Evolutionary conservation across 169 alveolate genomes (phyloP).

Genomic region (Amoebophrya sp.): DNA sequence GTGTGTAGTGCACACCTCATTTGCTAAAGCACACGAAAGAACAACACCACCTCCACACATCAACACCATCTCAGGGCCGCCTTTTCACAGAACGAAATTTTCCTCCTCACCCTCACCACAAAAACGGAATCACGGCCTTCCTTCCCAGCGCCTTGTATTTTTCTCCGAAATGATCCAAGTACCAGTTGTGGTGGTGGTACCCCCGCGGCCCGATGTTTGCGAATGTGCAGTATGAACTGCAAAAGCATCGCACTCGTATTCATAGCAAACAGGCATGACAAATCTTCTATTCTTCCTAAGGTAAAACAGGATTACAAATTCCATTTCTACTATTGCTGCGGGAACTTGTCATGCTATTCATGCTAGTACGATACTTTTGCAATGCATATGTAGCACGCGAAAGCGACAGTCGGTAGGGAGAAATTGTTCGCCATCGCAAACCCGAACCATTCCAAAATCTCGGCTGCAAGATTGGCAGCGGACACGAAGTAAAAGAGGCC

Average conservation of each 20-base stretch:
- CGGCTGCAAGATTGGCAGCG: background rate
- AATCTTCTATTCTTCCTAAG: too few species aligned
- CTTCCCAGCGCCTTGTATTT: background rate
- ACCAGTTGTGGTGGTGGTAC: background rate
- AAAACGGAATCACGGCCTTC: background rate
- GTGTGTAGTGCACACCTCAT: too few species aligned
- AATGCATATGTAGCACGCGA: background rate
- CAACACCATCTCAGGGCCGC: too few species aligned
- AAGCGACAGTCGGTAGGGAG: background rate
- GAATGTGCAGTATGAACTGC: too few species aligned
- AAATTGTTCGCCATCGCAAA: background rate
- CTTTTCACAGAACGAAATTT: background rate
- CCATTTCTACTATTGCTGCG: too few species aligned
- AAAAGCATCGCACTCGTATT: too few species aligned
- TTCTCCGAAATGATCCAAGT: background rate
- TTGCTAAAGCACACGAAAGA: too few species aligned
- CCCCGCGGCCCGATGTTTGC: slow-evolving; percentile 4
- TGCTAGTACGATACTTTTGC: too few species aligned
- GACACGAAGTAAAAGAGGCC: background rate
- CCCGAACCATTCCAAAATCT: background rate
- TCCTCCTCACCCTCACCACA: background rate
- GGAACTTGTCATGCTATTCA: too few species aligned
- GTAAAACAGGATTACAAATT: too few species aligned
- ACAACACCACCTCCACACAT: too few species aligned
- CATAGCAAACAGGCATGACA: too few species aligned